Evolutionary conservation across 768 basidiomycete genomes (phyloP).

Genomic region (Tricholoma flavovirens): DNA sequence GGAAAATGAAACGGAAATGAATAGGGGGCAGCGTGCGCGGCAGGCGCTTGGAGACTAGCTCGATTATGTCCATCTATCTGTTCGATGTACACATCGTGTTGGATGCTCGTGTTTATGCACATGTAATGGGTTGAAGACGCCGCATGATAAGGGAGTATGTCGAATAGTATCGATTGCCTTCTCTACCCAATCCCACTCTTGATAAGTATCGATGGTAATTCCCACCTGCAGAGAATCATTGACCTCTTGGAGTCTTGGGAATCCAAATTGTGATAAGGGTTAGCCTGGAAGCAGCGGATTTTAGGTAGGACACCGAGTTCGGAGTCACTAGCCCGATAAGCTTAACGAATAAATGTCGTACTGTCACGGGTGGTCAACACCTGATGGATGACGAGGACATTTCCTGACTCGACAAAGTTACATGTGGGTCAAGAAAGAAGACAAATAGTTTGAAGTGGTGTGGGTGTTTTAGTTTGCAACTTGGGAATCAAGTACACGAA

Average conservation of each 20-base stretch:
- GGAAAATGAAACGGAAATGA: not conserved
- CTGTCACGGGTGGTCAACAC: not conserved
- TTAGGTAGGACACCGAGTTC: not conserved
- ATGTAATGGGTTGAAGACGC: no score
- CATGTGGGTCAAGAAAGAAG: not conserved
- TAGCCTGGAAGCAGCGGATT: not conserved
- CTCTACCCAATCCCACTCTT: no score
- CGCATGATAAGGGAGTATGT: no score
- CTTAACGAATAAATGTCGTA: not conserved
- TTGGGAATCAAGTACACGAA: not conserved
- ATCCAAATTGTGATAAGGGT: not conserved
- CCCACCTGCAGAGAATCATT: not conserved
- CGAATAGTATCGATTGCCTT: no score
- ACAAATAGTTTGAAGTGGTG: not conserved
- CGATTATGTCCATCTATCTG: not conserved
- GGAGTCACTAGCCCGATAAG: not conserved
- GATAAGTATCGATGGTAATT: no score
- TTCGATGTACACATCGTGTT: not conserved
- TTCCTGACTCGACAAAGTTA: not conserved
- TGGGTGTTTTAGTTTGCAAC: not conserved
- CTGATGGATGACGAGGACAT: not conserved
- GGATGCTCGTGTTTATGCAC: no score
- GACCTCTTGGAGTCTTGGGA: not conserved
- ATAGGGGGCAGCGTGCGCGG: not conserved
- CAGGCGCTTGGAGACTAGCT: not conserved